Evolutionary conservation across 345 rosid species (phyloP), one percentile per base, ranked within the genome.

Genomic region (Lumnitzera littorea): DNA sequence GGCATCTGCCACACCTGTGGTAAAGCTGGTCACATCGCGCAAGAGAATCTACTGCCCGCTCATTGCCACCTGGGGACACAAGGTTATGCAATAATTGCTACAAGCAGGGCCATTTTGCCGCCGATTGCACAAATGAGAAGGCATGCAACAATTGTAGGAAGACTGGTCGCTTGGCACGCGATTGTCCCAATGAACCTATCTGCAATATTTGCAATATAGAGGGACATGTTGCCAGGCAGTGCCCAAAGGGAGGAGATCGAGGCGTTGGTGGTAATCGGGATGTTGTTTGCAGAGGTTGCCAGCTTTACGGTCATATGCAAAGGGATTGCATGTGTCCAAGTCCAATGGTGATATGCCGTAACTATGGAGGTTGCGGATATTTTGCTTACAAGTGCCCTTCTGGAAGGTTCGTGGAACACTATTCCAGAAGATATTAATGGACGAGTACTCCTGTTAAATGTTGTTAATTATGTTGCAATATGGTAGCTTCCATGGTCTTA

Each of bases 1-100:
- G 91, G 90, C 70, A 83, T 94, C 81, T 94, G 99, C 78, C 97
- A 94, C 77, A 81, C 95, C 7, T 94, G 99, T 75, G 97, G 99
- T 53, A 88, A 94, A 81, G 78, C 85, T 46, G 99, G 99, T 24
- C 99, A 94, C 60, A 94, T 59, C 88, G 86, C 47, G 97, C 85
- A 12, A 83, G 94, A 64, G 95, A 90, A 58, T 94, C 97, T 77
- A 64, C 91, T 2, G 84, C 84, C 62, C 78, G 43, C 43, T 36
- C 75, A 51, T 62, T 89, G 63, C 87, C 83, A 41, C 80, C 96
- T 20, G 90, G 96, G 46, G 96, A 94, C 75, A 57, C 72, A 66
- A 81, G 95, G 79, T 72, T 90, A 49, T 94, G 99, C 76, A 94
- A 90, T 75, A 90, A 94, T 79, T 94, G 97, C 84, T 94, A 84